Conservation (phyloP, 345 rosid genomes). For the Salix suchowensis region DNA sequence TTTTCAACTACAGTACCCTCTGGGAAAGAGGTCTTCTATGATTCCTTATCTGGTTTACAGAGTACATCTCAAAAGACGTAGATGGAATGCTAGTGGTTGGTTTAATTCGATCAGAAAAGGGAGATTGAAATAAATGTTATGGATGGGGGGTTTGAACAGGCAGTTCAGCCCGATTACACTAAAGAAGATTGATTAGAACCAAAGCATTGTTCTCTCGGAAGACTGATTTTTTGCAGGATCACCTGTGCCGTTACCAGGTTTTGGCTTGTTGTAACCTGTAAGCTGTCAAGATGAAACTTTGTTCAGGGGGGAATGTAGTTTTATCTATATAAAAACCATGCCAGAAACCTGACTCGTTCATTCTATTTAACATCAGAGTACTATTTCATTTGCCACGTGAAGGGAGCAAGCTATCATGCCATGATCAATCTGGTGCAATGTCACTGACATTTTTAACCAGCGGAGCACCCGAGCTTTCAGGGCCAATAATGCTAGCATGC, state of each 20-base stretch:
- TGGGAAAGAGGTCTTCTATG: slow-evolving; percentile 41
- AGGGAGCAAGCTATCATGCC: neutral
- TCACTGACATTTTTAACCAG: neutral
- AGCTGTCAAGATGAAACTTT: neutral
- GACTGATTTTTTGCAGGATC: neutral
- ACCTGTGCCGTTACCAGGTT: neutral
- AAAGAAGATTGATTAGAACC: slow-evolving; percentile 15
- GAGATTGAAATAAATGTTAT: slow-evolving; percentile 50
- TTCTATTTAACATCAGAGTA: neutral
- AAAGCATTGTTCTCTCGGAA: neutral
- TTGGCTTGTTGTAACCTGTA: neutral
- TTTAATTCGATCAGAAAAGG: slow-evolving; percentile 47
- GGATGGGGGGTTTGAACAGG: slow-evolving; percentile 71
- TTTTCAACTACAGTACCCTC: slow-evolving; percentile 24
- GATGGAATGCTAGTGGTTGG: slow-evolving; percentile 55
- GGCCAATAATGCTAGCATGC: neutral
- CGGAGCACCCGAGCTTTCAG: neutral
- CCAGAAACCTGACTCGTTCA: neutral
- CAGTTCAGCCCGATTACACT: slow-evolving; percentile 44
- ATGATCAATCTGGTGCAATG: neutral
- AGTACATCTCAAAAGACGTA: slow-evolving; percentile 39
- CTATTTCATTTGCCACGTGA: neutral
- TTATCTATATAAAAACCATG: neutral
- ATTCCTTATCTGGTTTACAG: slow-evolving; percentile 53
- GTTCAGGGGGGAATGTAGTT: neutral